Evolutionary conservation across 306 rosid species (phyloP), one percentile per base, ranked within the genome.

Genomic region (Trifolium repens): DNA sequence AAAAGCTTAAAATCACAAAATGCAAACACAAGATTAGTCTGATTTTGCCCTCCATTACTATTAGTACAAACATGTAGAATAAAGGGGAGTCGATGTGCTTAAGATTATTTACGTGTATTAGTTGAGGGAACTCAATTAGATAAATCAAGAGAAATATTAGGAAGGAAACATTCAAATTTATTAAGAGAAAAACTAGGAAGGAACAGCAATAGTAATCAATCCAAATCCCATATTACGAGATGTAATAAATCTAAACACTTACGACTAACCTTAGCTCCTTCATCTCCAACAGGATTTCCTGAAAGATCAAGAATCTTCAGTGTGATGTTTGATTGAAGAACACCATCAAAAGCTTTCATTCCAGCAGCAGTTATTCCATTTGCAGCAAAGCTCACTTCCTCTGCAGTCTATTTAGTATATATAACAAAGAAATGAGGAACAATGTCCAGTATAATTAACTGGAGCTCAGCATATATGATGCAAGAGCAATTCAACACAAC

Each of bases 341-440:
- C 89, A 14, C 97, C 96, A 80, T 94, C 99, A 85, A 94, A 91
- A 24, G 99, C 97, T 82, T 80, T 94, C 74, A 94, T 64, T 67
- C 99, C 99, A 70, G 89, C 83, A 8, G 89, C 96, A 52, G 99
- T 94, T 85, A 94, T 90, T 82, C 99, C 99, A 75, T 94, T 94
- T 69, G 97, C 96, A 78, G 97, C 94, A 87, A 94, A 92, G 83
- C 89, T 92, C 66, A 90, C 93, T 83, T 88, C 99, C 87, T 94
- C 97, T 62, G 85, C 97, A 67, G 85, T 88, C 98, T 94, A 77
- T 42, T 79, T 44, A 83, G 13, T 90, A 76, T 44, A 83, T 34
- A 85, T 9, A 62, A 77, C 44, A 77, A 34, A 22, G 24, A 22
- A 22, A 22, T 22, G 24, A 22, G 24, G 24, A 22, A 22, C 24